A percentile compares a stretch with the other conserved stretches of the same genome.
These are phyloP conservation scores for Vitis vinifera DNA, from an alignment of 164 flowering plant species.

Conservation along the genomic window DNA sequence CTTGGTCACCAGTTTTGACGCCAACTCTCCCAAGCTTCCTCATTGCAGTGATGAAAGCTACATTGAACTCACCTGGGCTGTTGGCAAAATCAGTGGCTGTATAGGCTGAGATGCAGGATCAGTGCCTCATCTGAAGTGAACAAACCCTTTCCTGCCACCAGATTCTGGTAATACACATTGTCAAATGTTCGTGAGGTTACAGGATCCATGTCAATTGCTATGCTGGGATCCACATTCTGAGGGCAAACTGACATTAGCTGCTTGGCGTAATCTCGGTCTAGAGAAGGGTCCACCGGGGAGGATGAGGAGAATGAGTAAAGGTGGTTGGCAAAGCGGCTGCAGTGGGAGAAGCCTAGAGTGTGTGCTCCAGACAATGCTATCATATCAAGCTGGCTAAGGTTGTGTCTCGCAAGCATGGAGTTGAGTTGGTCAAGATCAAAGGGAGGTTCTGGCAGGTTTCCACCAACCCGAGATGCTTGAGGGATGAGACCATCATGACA, in stretches of 20 bases:
- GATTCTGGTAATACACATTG: constrained; percentile 59
- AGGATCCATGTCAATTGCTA: constrained; percentile 68
- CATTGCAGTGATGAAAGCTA: constrained; percentile 59
- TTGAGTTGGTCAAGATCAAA: constrained; percentile 39
- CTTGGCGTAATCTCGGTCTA: constrained; percentile 57
- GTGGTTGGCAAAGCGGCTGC: constrained; percentile 58
- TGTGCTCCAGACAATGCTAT: constrained; percentile 85
- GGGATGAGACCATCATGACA: constrained; percentile 67
- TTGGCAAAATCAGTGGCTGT: constrained; percentile 54
- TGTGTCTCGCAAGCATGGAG: constrained; percentile 40
- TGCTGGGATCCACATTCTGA: constrained; percentile 41
- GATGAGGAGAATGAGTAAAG: constrained; percentile 49
- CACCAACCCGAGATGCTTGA: constrained; percentile 54
- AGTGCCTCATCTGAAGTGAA: constrained; percentile 66
- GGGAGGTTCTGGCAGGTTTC: constrained; percentile 60
- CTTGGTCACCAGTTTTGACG: constrained; percentile 56
- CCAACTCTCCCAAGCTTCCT: constrained; percentile 64
- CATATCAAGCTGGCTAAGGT: constrained; percentile 58
- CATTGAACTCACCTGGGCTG: constrained; percentile 30
- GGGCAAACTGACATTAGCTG: constrained; percentile 60
- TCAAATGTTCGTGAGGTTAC: constrained; percentile 56
- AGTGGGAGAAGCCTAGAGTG: constrained; percentile 81
- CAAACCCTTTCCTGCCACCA: constrained; percentile 58
- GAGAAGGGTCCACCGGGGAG: constrained; percentile 55
- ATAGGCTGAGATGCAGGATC: constrained; percentile 33